phyloP scores from a whole-genome alignment of 371 early-diverging fungal genomes.

The Syncephalis plumigaleata region DNA sequence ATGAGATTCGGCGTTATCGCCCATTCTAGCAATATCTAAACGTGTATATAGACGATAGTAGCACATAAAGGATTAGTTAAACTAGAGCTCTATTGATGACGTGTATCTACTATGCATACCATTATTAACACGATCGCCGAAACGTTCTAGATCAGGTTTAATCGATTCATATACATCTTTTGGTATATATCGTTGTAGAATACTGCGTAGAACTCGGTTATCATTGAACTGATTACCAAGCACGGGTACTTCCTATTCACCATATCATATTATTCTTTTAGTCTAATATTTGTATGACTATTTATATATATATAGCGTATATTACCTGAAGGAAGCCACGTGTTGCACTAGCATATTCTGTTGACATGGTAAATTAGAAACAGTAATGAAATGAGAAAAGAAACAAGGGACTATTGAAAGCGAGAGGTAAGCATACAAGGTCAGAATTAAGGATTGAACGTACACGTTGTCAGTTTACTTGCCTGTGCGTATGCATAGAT shows the following conservation, averaged over 20 bases:
- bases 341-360: neutral
- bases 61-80: too few relatives aligned
- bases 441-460: too few relatives aligned
- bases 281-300: too few relatives aligned
- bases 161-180: neutral
- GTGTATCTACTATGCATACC: too few relatives aligned
- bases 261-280: neutral
- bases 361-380: neutral
- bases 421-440: too few relatives aligned
- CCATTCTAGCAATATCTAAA: neutral
- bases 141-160: neutral
- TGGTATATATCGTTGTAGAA: neutral
- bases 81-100: too few relatives aligned
- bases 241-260: neutral
- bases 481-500: too few relatives aligned
- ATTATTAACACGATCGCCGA: neutral
- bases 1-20: constrained; percentile 12
- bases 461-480: too few relatives aligned
- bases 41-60: too few relatives aligned
- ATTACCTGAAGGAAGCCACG: constrained; percentile 1
- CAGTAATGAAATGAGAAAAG: neutral
- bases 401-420: too few relatives aligned
- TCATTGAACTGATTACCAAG: neutral
- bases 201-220: neutral
- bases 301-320: too few relatives aligned